phyloP scores from a whole-genome alignment of 208 protist species.

The Acanthamoeba triangularis region DNA sequence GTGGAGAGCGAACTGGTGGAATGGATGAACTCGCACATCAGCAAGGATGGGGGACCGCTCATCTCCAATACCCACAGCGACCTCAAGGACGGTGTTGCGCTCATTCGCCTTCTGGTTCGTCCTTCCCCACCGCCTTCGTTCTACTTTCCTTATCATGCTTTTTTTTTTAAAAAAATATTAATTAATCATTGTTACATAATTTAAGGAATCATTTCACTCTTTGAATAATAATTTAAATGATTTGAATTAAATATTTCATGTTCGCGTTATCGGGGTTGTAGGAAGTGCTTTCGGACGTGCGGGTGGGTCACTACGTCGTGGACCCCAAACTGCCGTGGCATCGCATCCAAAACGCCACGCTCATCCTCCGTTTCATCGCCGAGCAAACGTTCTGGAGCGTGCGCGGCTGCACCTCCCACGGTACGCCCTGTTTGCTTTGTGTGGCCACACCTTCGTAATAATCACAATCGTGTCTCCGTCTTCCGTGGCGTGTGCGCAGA shows the following conservation, averaged over 20 bases:
- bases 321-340: slow-evolving; percentile 80
- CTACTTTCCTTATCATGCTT: too few relatives aligned
- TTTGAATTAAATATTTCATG: too few relatives aligned
- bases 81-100: slow-evolving; percentile 74
- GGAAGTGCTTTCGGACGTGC: slow-evolving; percentile 51
- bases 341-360: slow-evolving; percentile 80
- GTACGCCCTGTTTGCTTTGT: slow-evolving; percentile 74
- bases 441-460: slow-evolving; percentile 33
- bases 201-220: not conserved
- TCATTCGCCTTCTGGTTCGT: too few relatives aligned
- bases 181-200: not conserved
- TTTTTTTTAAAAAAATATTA: too few relatives aligned
- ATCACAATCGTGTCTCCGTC: too few relatives aligned
- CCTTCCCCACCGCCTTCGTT: too few relatives aligned
- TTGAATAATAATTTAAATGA: too few relatives aligned
- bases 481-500: not conserved
- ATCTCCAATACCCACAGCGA: slow-evolving; percentile 61
- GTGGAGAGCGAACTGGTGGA: slow-evolving; percentile 25
- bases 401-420: slow-evolving; percentile 62
- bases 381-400: slow-evolving; percentile 73
- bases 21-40: slow-evolving; percentile 81
- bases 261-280: not conserved
- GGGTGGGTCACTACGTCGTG: slow-evolving; percentile 68
- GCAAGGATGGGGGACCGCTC: not conserved
- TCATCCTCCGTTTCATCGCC: slow-evolving; percentile 76